A percentile compares a stretch with the other conserved stretches of the same genome.
Conservation (phyloP, 2,329 filamentous ascomycete genomes). For the Phaeosphaeriaceae sp. region DNA sequence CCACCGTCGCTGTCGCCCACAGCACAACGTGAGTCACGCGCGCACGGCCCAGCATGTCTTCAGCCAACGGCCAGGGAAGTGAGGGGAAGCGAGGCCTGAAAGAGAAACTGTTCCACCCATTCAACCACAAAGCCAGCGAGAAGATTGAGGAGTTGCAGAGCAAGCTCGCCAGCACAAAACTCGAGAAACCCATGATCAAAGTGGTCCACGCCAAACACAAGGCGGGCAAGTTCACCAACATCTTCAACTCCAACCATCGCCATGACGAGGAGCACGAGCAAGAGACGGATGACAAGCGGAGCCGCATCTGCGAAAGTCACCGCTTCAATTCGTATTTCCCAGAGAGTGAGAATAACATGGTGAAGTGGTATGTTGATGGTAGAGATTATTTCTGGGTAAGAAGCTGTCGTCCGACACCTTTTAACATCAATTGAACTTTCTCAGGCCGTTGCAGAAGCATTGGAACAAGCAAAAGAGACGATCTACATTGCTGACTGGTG, state of each 20-base stretch:
- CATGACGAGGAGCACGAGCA: conserved; percentile 94
- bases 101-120: conserved; percentile 49
- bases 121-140: conserved; percentile 38
- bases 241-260: conserved; percentile 85
- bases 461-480: conserved; percentile 88
- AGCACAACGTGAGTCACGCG: conserved; percentile 12
- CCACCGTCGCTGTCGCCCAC: conserved; percentile 3
- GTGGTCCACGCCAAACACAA: conserved; percentile 67
- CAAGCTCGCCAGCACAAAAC: conserved; percentile 55
- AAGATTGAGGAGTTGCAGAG: conserved; percentile 47
- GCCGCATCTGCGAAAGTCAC: conserved; percentile 73
- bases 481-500: conserved; percentile 99
- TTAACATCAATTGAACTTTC: neutral
- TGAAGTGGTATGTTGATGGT: conserved; percentile 98
- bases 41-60: conserved; percentile 26
- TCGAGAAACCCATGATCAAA: conserved; percentile 56
- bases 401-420: neutral
- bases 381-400: conserved; percentile 83
- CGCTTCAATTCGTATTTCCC: conserved; percentile 93
- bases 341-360: conserved; percentile 79
- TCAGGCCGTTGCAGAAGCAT: conserved; percentile 78
- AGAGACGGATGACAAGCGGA: conserved; percentile 80
- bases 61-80: conserved; percentile 6
- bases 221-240: conserved; percentile 68
- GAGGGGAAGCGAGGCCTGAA: conserved; percentile 37